A percentile compares a stretch with the other conserved stretches of the same genome.
These are phyloP conservation scores for Pelargonium citronellum DNA, from an alignment of 441 rosid species.

Conservation along the genomic window DNA sequence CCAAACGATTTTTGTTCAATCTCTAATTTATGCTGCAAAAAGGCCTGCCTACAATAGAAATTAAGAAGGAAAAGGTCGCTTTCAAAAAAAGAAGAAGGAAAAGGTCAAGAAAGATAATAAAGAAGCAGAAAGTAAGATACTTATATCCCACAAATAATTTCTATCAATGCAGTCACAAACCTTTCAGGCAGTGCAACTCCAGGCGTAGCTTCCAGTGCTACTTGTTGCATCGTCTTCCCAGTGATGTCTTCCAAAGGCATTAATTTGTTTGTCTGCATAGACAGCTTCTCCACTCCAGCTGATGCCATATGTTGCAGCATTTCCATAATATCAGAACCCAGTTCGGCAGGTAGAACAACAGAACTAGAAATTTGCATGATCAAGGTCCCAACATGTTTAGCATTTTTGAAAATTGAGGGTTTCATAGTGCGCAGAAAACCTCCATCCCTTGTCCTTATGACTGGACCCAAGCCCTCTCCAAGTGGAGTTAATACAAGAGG, in stretches of 20 bases:
- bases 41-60: conserved; percentile 28
- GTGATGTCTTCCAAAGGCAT: conserved; percentile 66
- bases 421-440: conserved; percentile 52
- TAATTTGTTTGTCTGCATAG: conserved; percentile 34
- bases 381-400: conserved; percentile 41
- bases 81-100: too few species aligned
- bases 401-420: conserved; percentile 39
- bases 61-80: too few species aligned
- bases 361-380: conserved; percentile 56
- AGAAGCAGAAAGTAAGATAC: conserved; percentile 7
- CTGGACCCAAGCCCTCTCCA: conserved; percentile 45
- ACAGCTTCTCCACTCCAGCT: conserved; percentile 41
- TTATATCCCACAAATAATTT: not conserved
- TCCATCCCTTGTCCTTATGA: conserved; percentile 39
- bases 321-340: conserved; percentile 52
- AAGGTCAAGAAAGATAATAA: conserved; percentile 8
- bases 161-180: conserved; percentile 30
- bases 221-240: conserved; percentile 52
- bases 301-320: conserved; percentile 52
- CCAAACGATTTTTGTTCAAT: conserved; percentile 19
- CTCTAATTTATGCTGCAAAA: conserved; percentile 22
- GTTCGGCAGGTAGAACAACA: conserved; percentile 45
- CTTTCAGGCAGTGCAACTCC: conserved; percentile 24
- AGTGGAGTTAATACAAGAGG: conserved; percentile 35
- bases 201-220: conserved; percentile 29